A percentile compares a stretch with the other conserved stretches of the same genome.
Evolutionary conservation across 805 yeast genomes (phyloP).

Genomic region (Ogataea haglerorum): DNA sequence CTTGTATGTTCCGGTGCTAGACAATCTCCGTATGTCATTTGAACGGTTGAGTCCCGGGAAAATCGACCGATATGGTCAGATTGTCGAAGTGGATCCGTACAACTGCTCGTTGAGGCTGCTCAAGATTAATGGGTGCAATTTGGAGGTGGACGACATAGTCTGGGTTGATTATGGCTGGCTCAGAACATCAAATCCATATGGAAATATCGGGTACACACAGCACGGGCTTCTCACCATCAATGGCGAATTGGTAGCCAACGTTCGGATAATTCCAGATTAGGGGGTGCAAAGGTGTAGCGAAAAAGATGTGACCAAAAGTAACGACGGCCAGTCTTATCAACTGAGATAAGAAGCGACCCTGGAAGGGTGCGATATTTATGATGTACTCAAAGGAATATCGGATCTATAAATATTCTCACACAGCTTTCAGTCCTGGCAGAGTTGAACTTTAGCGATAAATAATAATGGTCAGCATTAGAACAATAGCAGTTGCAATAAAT

Average conservation of each 20-base stretch:
- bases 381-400: not conserved
- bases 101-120: constrained; percentile 18
- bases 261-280: constrained; percentile 15
- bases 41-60: constrained; percentile 42
- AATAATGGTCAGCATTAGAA: not conserved
- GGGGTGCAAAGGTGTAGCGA: constrained; percentile 3
- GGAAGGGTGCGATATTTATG: not conserved
- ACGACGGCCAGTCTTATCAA: not conserved
- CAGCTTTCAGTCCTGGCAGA: not conserved
- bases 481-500: constrained; percentile 1
- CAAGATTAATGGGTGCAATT: constrained; percentile 25
- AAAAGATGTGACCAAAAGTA: not conserved
- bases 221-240: constrained; percentile 19
- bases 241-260: constrained; percentile 21
- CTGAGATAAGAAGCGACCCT: not conserved
- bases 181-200: not conserved
- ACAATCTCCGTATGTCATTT: constrained; percentile 42
- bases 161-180: constrained; percentile 25
- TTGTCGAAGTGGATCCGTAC: constrained; percentile 28
- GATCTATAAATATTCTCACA: not conserved
- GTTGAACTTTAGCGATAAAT: not conserved
- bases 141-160: constrained; percentile 16
- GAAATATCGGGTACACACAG: constrained; percentile 9
- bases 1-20: constrained; percentile 39
- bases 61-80: constrained; percentile 39